A percentile compares a stretch with the other conserved stretches of the same genome.
These are phyloP conservation scores for Saccharomyces hybrid DNA, from an alignment of 1,139 yeast species.

Conservation along the genomic window DNA sequence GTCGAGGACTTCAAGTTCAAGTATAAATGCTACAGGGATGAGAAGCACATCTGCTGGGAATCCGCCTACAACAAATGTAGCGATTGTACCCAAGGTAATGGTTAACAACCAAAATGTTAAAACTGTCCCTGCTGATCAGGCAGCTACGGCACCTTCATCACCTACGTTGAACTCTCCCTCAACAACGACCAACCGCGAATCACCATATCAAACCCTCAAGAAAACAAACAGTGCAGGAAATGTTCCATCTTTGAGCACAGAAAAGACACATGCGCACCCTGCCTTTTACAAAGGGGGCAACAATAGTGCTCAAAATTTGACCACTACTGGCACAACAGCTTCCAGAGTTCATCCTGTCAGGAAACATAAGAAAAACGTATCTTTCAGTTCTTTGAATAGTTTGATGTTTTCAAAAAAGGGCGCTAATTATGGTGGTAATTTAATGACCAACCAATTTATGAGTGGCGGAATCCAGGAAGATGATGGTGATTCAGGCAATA, in stretches of 20 bases:
- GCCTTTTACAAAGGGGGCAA: slow-evolving; percentile 17
- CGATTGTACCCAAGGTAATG: slow-evolving; percentile 20
- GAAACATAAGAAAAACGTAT: slow-evolving; percentile 31
- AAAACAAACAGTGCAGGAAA: slow-evolving; percentile 19
- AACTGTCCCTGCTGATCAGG: neutral
- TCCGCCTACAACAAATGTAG: neutral
- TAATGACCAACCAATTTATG: slow-evolving; percentile 11
- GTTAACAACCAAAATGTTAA: slow-evolving; percentile 21
- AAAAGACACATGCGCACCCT: slow-evolving; percentile 7
- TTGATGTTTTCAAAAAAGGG: slow-evolving; percentile 30
- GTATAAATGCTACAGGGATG: slow-evolving; percentile 3
- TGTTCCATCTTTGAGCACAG: slow-evolving; percentile 11
- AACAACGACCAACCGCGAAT: slow-evolving; percentile 3
- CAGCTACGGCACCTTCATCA: neutral
- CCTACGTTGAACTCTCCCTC: slow-evolving; percentile 6
- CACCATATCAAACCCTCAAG: slow-evolving; percentile 10
- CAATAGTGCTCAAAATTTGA: slow-evolving; percentile 24
- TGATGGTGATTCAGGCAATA: slow-evolving; percentile 20
- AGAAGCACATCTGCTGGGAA: slow-evolving; percentile 1
- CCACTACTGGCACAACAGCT: slow-evolving; percentile 8
- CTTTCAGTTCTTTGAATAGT: slow-evolving; percentile 33
- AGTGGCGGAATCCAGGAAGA: slow-evolving; percentile 25
- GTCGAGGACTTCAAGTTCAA: slow-evolving; percentile 6
- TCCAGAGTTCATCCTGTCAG: slow-evolving; percentile 24
- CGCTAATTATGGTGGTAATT: slow-evolving; percentile 5